Evolutionary conservation across 2,329 filamentous ascomycete genomes (phyloP).

Genomic region (Fusarium falciforme): DNA sequence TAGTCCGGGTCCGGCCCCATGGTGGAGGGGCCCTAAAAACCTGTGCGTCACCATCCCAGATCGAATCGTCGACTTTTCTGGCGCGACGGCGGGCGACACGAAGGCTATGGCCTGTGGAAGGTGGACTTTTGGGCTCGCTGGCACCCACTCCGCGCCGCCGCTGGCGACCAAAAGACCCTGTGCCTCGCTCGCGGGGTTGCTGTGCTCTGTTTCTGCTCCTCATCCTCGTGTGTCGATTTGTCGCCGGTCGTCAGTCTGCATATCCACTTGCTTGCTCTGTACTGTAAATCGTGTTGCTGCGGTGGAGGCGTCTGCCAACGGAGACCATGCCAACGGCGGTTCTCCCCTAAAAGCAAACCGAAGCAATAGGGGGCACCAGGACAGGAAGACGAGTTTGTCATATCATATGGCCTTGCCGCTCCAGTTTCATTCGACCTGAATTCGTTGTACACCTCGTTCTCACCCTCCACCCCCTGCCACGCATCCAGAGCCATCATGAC

Average conservation of each 20-base stretch:
- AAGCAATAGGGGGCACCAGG: constrained; percentile 13
- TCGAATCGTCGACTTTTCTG: constrained; percentile 42
- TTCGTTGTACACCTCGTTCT: background rate
- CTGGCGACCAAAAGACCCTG: constrained; percentile 39
- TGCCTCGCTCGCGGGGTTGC: constrained; percentile 15
- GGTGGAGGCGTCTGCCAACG: constrained; percentile 35
- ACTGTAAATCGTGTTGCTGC: constrained; percentile 35
- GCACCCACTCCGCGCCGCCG: constrained; percentile 36
- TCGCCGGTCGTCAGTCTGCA: constrained; percentile 16
- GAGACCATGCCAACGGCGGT: constrained; percentile 31
- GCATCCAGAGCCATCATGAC: constrained; percentile 16
- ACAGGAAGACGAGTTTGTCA: constrained; percentile 16
- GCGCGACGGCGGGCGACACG: constrained; percentile 11
- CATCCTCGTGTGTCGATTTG: background rate
- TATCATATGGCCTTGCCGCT: constrained; percentile 20
- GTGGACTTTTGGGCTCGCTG: constrained; percentile 17
- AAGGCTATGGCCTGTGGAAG: constrained; percentile 9
- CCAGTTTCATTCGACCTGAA: constrained; percentile 4
- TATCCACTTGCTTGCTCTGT: constrained; percentile 26
- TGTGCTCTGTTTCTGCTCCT: constrained; percentile 4
- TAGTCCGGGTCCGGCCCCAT: constrained; percentile 42
- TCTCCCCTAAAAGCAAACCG: constrained; percentile 24
- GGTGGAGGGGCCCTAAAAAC: constrained; percentile 41
- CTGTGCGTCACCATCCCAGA: constrained; percentile 46
- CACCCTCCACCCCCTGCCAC: constrained; percentile 14